phyloP scores from a whole-genome alignment of 1,284 basidiomycete species.

The Coniophora puteana region DNA sequence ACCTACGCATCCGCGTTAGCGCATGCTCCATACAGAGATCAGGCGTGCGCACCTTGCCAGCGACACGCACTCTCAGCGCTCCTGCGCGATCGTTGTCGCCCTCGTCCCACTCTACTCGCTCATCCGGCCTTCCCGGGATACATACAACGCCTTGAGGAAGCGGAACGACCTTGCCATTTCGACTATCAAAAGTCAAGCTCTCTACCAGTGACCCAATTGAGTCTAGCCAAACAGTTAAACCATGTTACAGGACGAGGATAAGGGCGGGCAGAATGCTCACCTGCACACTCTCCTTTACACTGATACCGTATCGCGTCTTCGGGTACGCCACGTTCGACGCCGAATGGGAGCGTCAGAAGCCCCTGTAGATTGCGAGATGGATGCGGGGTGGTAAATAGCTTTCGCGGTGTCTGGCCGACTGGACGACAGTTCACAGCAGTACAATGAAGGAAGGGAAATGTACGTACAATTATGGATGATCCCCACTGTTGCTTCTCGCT shows the following conservation, averaged over 20 bases:
- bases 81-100: conserved; percentile 35
- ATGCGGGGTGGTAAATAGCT: conserved; percentile 85
- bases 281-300: conserved; percentile 49
- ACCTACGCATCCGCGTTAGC: conserved; percentile 38
- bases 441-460: neutral
- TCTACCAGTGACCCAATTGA: conserved; percentile 22
- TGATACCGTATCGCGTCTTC: conserved; percentile 65
- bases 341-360: conserved; percentile 63
- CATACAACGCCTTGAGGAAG: conserved; percentile 57
- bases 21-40: neutral
- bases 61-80: conserved; percentile 59
- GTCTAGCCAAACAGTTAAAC: conserved; percentile 9
- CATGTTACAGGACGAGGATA: neutral
- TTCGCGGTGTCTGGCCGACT: conserved; percentile 90
- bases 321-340: conserved; percentile 71
- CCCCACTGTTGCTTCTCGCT: conserved; percentile 89
- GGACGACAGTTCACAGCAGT: conserved; percentile 11
- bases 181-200: conserved; percentile 24
- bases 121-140: conserved; percentile 60
- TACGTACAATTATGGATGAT: conserved; percentile 91
- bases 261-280: conserved; percentile 7
- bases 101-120: conserved; percentile 63
- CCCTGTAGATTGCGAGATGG: conserved; percentile 74
- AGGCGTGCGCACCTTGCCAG: conserved; percentile 46
- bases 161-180: conserved; percentile 59